Evolutionary conservation across 2,329 filamentous ascomycete species (phyloP).

Genomic region (Ceratocystis harringtonii): DNA sequence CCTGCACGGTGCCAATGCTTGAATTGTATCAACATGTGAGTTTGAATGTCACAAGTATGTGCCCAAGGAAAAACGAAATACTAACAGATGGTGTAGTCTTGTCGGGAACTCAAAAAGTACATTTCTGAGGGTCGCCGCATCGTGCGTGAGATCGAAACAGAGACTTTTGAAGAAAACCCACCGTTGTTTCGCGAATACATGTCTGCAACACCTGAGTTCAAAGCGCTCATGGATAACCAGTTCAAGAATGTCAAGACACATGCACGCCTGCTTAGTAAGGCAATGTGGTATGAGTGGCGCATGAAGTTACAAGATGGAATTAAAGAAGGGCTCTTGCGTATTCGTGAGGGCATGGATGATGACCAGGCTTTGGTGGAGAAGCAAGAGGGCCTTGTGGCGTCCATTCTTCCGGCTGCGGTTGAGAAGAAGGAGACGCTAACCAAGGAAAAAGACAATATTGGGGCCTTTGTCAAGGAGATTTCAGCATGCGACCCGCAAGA

Average conservation of each 20-base stretch:
- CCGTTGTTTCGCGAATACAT: constrained; percentile 85
- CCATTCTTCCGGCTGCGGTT: constrained; percentile 49
- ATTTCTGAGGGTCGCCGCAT: constrained; percentile 85
- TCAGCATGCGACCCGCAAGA: constrained; percentile 70
- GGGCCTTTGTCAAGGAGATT: constrained; percentile 57
- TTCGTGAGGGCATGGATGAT: constrained; percentile 57
- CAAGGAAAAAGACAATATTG: constrained; percentile 50
- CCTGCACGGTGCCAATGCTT: constrained; percentile 82
- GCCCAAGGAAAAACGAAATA: not conserved
- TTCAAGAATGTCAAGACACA: constrained; percentile 96
- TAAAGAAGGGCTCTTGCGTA: constrained; percentile 63
- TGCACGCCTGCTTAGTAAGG: constrained; percentile 77
- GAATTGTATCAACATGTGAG: constrained; percentile 59
- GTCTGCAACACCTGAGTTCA: constrained; percentile 67
- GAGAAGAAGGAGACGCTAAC: constrained; percentile 47
- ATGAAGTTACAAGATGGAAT: constrained; percentile 73
- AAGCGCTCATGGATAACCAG: constrained; percentile 80
- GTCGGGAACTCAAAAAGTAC: constrained; percentile 89
- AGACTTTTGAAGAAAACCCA: constrained; percentile 81
- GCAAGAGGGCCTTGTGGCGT: constrained; percentile 53
- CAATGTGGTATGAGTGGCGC: constrained; percentile 97
- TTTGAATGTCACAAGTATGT: not conserved
- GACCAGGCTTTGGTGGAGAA: constrained; percentile 54
- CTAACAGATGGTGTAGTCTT: constrained; percentile 46
- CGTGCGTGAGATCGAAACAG: constrained; percentile 77